Conservation (phyloP, 1,284 basidiomycete species). For the Amylostereum areolatum region DNA sequence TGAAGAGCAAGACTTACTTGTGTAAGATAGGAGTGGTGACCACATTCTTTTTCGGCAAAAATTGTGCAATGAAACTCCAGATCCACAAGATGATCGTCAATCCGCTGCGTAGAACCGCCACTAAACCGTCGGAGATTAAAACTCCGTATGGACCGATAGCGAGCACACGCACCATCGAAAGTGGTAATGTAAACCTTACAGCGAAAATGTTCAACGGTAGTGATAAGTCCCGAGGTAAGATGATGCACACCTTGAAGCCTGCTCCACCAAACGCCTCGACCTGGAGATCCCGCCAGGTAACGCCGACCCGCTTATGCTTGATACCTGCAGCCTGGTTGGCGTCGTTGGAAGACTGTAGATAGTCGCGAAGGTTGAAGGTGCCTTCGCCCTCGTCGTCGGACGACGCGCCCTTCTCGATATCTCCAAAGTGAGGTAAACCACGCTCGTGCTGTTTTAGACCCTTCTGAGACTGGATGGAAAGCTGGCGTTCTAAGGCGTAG, state of each 20-base stretch:
- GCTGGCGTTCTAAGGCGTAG: slow-evolving; percentile 39
- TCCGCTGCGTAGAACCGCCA: slow-evolving; percentile 52
- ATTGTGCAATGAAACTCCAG: slow-evolving; percentile 41
- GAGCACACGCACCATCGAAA: slow-evolving; percentile 42
- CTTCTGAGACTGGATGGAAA: slow-evolving; percentile 21
- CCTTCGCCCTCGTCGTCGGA: slow-evolving; percentile 23
- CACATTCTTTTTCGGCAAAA: slow-evolving; percentile 49
- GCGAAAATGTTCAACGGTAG: slow-evolving; percentile 1
- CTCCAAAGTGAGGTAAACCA: slow-evolving; percentile 12
- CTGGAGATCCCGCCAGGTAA: slow-evolving; percentile 71
- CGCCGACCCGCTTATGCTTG: slow-evolving; percentile 79
- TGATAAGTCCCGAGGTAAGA: background rate
- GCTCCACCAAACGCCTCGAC: slow-evolving; percentile 67
- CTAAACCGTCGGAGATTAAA: slow-evolving; percentile 28
- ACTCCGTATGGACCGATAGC: slow-evolving; percentile 2
- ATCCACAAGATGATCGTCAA: slow-evolving; percentile 5
- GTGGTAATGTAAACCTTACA: slow-evolving; percentile 60
- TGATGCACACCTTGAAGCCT: slow-evolving; percentile 43
- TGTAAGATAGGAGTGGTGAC: slow-evolving; percentile 55
- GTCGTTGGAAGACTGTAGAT: slow-evolving; percentile 65
- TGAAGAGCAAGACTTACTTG: slow-evolving; percentile 47
- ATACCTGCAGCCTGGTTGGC: slow-evolving; percentile 68
- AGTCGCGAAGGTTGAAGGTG: slow-evolving; percentile 70
- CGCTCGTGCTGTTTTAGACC: slow-evolving; percentile 13
- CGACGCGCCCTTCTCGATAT: slow-evolving; percentile 41